These are phyloP conservation scores for Tolypocladium amazonense DNA, from an alignment of 2,329 filamentous ascomycete genomes.

Conservation along the genomic window DNA sequence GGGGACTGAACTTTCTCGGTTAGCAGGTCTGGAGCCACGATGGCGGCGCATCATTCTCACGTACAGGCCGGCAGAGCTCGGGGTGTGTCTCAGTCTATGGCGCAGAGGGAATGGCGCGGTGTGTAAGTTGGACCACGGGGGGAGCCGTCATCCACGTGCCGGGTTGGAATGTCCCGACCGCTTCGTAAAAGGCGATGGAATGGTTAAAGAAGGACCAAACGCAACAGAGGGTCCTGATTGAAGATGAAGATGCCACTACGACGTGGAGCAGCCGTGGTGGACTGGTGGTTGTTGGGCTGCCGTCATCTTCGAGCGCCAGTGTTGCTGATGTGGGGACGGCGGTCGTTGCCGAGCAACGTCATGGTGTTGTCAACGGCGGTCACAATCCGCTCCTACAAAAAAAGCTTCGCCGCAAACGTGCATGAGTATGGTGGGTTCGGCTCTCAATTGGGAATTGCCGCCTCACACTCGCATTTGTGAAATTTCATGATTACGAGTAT, in stretches of 20 bases:
- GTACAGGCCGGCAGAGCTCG: not conserved
- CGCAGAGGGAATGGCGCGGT: not conserved
- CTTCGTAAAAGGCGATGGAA: not conserved
- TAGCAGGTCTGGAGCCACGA: not conserved
- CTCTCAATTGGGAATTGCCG: not conserved
- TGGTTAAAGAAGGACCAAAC: no score
- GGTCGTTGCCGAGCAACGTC: constrained; percentile 2
- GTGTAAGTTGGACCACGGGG: not conserved
- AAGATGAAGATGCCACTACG: not conserved
- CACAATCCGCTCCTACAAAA: no score
- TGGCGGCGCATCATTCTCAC: not conserved
- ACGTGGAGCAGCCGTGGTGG: no score
- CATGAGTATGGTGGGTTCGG: not conserved
- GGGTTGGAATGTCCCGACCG: not conserved
- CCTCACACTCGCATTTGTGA: no score
- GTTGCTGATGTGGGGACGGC: not conserved
- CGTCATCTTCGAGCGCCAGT: no score
- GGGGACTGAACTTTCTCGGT: not conserved
- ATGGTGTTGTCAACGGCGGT: not conserved
- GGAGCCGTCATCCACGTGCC: not conserved
- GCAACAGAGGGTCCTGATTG: not conserved
- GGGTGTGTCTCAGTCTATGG: not conserved
- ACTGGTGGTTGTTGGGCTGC: not conserved
- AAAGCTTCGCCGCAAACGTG: not conserved
- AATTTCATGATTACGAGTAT: not conserved